These are phyloP conservation scores for Wickerhamiella occidentalis DNA, from an alignment of 805 yeast genomes.

Conservation along the genomic window DNA sequence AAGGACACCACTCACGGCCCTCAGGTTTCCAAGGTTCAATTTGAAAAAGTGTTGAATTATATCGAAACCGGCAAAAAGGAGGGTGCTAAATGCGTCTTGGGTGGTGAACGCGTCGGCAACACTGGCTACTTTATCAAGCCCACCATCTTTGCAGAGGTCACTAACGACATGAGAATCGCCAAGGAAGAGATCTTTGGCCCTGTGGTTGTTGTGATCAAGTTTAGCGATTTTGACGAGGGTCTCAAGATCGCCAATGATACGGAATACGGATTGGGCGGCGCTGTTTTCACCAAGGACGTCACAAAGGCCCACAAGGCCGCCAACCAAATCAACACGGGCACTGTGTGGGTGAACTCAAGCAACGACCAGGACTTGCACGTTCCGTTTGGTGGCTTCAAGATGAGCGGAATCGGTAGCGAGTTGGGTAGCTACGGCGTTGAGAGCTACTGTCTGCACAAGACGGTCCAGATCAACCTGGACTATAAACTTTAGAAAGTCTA, in stretches of 20 bases:
- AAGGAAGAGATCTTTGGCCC: constrained; percentile 85
- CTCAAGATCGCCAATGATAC: constrained; percentile 57
- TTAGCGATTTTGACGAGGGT: constrained; percentile 56
- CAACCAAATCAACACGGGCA: constrained; percentile 49
- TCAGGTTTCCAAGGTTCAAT: constrained; percentile 69
- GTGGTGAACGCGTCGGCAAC: constrained; percentile 49
- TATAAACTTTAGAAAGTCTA: constrained; percentile 21
- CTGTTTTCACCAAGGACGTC: constrained; percentile 61
- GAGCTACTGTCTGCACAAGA: constrained; percentile 74
- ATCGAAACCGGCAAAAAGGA: constrained; percentile 65
- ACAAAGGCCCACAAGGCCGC: constrained; percentile 55
- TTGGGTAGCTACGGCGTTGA: constrained; percentile 80
- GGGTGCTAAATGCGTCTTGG: constrained; percentile 71
- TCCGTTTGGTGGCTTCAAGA: constrained; percentile 89
- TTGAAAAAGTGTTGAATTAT: constrained; percentile 59
- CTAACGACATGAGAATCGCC: constrained; percentile 50
- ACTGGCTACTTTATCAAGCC: constrained; percentile 64
- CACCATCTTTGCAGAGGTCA: constrained; percentile 62
- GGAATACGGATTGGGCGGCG: constrained; percentile 70
- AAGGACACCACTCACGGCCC: constrained; percentile 75
- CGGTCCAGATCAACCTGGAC: constrained; percentile 39
- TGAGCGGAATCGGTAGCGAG: constrained; percentile 89
- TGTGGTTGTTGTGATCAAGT: constrained; percentile 57
- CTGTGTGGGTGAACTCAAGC: constrained; percentile 69
- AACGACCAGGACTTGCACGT: constrained; percentile 78